These are phyloP conservation scores for Ophiocordyceps robertsii DNA, from an alignment of 2,329 filamentous ascomycete species.

Conservation along the genomic window DNA sequence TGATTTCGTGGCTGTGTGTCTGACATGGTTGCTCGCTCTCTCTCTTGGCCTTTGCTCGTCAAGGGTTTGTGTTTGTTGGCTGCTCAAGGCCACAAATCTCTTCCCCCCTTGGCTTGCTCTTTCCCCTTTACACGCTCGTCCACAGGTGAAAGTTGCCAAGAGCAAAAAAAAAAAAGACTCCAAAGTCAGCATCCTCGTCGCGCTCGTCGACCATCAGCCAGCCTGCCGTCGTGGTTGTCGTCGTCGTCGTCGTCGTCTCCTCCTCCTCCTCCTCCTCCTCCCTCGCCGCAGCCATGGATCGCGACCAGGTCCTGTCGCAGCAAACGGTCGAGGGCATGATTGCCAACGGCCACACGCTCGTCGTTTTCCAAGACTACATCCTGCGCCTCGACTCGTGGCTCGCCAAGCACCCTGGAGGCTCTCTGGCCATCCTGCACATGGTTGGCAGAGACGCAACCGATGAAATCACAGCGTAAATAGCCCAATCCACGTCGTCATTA, in stretches of 20 bases:
- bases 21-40: too few relatives aligned
- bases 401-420: constrained; percentile 80
- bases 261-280: not conserved
- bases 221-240: too few relatives aligned
- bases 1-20: too few relatives aligned
- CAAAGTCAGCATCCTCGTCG: too few relatives aligned
- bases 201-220: too few relatives aligned
- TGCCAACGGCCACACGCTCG: constrained; percentile 62
- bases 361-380: constrained; percentile 71
- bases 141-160: too few relatives aligned
- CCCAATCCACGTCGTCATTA: not conserved
- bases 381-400: constrained; percentile 84
- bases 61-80: too few relatives aligned
- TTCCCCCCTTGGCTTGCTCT: too few relatives aligned
- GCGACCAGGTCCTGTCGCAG: constrained; percentile 11
- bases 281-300: constrained; percentile 13
- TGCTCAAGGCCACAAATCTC: too few relatives aligned
- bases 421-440: constrained; percentile 86
- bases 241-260: not conserved
- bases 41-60: too few relatives aligned
- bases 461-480: constrained; percentile 68
- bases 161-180: too few relatives aligned
- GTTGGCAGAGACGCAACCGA: constrained; percentile 87
- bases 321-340: constrained; percentile 57
- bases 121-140: too few relatives aligned